phyloP scores from a whole-genome alignment of 177 flowering plant species.

The Vitis hybrid region DNA sequence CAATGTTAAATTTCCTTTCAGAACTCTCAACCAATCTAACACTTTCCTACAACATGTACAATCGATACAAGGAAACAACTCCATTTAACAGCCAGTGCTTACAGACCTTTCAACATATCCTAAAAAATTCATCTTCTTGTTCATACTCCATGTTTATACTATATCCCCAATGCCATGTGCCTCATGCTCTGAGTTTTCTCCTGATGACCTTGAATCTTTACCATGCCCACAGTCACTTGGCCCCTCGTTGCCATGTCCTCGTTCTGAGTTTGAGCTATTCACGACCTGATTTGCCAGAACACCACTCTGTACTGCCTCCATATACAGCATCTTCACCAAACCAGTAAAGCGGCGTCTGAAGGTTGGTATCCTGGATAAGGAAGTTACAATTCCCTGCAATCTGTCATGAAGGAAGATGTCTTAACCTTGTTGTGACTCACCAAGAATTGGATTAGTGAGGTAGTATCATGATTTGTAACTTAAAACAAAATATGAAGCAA shows the following conservation, averaged over 20 bases:
- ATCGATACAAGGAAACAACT: too few relatives aligned
- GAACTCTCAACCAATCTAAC: too few relatives aligned
- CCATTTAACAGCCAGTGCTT: too few relatives aligned
- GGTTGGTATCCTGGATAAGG: constrained; percentile 83
- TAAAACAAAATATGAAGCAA: neutral
- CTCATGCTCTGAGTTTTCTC: neutral
- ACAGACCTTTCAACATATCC: too few relatives aligned
- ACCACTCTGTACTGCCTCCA: constrained; percentile 57
- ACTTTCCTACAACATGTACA: too few relatives aligned
- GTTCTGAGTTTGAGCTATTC: constrained; percentile 14
- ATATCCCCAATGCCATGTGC: neutral
- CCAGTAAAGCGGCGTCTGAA: constrained; percentile 71
- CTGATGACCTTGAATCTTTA: constrained; percentile 13
- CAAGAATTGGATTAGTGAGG: too few relatives aligned
- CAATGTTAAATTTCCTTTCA: too few relatives aligned
- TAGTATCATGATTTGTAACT: neutral
- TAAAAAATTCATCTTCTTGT: too few relatives aligned
- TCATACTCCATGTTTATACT: constrained; percentile 6
- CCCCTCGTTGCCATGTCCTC: constrained; percentile 7
- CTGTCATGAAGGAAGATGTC: constrained; percentile 28
- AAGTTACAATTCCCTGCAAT: constrained; percentile 76
- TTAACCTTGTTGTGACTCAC: too few relatives aligned
- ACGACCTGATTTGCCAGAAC: constrained; percentile 30
- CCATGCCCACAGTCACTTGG: constrained; percentile 8
- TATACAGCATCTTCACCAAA: constrained; percentile 61